A percentile compares a stretch with the other conserved stretches of the same genome.
Evolutionary conservation across 306 rosid genomes (phyloP).

Genomic region (Benincasa hispida): DNA sequence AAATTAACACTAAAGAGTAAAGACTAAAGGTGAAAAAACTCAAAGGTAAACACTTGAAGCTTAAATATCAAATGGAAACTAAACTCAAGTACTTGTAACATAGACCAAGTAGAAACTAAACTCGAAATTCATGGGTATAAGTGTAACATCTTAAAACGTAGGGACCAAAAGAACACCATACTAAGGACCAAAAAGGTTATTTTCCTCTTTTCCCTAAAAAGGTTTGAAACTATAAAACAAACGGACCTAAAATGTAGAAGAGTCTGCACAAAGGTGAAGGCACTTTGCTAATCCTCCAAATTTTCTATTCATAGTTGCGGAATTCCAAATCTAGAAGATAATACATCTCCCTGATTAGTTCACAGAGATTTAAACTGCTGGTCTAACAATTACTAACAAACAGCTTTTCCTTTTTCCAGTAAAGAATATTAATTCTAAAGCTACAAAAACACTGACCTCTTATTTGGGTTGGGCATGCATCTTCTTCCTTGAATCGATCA

Average conservation of each 20-base stretch:
- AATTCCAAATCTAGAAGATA: background rate
- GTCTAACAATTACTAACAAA: background rate
- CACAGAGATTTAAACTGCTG: background rate
- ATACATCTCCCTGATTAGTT: background rate
- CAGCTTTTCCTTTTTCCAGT: background rate
- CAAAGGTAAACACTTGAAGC: no score
- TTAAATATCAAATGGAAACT: no score
- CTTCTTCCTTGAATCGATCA: constrained; percentile 4
- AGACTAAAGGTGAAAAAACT: no score
- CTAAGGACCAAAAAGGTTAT: no score
- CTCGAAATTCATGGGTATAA: no score
- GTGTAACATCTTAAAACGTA: no score
- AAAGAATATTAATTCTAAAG: background rate
- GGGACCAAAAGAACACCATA: no score
- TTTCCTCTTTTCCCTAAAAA: no score
- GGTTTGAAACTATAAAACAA: no score
- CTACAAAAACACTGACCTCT: constrained; percentile 15
- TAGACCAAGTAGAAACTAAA: no score
- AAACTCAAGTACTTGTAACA: no score
- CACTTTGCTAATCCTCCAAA: background rate
- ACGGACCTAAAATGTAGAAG: background rate
- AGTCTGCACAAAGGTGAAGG: background rate
- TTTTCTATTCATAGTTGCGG: background rate
- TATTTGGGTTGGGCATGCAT: background rate
- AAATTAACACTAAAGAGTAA: no score